These are phyloP conservation scores for Lanzia echinophila DNA, from an alignment of 2,329 filamentous ascomycete species.

Conservation along the genomic window DNA sequence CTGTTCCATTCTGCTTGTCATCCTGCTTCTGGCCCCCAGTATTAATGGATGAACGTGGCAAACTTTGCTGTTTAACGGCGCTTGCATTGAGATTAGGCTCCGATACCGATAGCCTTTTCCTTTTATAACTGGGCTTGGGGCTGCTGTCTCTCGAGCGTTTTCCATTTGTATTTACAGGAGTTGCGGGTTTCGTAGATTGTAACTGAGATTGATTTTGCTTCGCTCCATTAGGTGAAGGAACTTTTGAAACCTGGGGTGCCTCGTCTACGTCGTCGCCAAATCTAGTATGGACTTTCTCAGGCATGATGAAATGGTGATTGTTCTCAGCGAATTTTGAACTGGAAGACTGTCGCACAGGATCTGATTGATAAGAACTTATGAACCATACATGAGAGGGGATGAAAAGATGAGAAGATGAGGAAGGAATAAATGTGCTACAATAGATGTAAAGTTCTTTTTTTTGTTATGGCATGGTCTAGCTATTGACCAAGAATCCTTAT, in stretches of 20 bases:
- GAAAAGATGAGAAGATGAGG: too few relatives aligned
- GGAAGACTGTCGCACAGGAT: too few relatives aligned
- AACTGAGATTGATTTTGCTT: neutral
- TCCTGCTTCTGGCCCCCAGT: neutral
- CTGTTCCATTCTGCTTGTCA: neutral
- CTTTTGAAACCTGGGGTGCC: neutral
- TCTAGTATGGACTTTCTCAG: conserved; percentile 35
- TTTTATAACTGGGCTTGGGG: conserved; percentile 22
- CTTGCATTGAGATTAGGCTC: conserved; percentile 27
- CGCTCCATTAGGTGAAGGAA: neutral
- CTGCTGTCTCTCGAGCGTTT: conserved; percentile 21
- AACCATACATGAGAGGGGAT: too few relatives aligned
- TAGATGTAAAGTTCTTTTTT: too few relatives aligned
- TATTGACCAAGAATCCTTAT: too few relatives aligned
- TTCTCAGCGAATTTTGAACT: too few relatives aligned
- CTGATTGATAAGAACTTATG: too few relatives aligned
- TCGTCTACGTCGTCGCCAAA: conserved; percentile 30
- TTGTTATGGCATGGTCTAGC: too few relatives aligned
- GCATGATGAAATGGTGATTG: conserved; percentile 27
- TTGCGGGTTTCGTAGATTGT: neutral
- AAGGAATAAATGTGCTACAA: too few relatives aligned
- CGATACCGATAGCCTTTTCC: conserved; percentile 18
- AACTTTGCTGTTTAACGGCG: neutral
- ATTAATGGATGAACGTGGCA: neutral
- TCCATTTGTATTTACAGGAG: neutral